These are phyloP conservation scores for Schoenoplectus triqueter DNA, from an alignment of 202 grass and related monocot genomes.

Conservation along the genomic window DNA sequence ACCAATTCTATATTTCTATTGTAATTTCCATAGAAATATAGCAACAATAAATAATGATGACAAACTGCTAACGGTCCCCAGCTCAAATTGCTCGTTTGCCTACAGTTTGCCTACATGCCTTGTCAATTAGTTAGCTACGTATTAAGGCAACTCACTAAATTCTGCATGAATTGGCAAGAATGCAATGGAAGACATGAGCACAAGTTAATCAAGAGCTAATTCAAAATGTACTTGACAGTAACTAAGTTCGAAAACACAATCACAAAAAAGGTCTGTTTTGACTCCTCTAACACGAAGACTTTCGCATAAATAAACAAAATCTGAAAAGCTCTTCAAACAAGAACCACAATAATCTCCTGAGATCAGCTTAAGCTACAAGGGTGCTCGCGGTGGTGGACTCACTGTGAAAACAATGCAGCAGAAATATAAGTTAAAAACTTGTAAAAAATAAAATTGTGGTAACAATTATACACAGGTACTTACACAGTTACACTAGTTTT, in stretches of 20 bases:
- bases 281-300: constrained; percentile 12
- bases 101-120: too few species aligned
- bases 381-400: constrained; percentile 64
- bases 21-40: too few species aligned
- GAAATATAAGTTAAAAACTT: neutral
- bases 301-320: constrained; percentile 28
- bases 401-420: constrained; percentile 37
- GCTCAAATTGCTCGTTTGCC: too few species aligned
- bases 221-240: constrained; percentile 1
- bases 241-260: neutral
- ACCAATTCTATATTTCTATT: too few species aligned
- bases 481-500: neutral
- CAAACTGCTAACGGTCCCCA: too few species aligned
- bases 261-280: constrained; percentile 13
- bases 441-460: neutral
- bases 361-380: constrained; percentile 52
- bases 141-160: too few species aligned
- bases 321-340: neutral
- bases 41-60: too few species aligned
- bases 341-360: neutral
- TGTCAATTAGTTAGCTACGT: too few species aligned
- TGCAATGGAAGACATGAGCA: neutral
- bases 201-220: neutral
- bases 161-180: neutral
- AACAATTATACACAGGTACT: neutral